These are phyloP conservation scores for Ophiocordyceps camponoti-rufipedis DNA, from an alignment of 2,329 filamentous ascomycete genomes.

Conservation along the genomic window DNA sequence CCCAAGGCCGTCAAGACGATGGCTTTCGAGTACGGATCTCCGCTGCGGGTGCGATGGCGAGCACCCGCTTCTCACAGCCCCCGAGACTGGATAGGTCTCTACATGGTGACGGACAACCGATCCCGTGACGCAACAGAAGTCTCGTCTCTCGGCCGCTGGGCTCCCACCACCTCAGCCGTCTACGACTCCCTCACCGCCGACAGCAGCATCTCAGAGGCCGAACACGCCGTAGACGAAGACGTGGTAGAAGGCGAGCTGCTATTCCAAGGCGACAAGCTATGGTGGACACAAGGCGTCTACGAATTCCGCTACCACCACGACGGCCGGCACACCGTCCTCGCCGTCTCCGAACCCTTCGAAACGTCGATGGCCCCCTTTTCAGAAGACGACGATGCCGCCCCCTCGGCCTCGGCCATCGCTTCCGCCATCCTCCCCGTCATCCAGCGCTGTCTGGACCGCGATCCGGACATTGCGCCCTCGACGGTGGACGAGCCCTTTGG, in stretches of 20 bases:
- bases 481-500: slow-evolving; percentile 71
- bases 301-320: slow-evolving; percentile 96
- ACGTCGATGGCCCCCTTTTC: slow-evolving; percentile 70
- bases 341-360: slow-evolving; percentile 85
- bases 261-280: slow-evolving; percentile 84
- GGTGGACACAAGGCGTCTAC: slow-evolving; percentile 93
- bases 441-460: slow-evolving; percentile 80
- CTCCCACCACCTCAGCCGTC: slow-evolving; percentile 56
- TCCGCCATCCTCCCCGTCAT: slow-evolving; percentile 63
- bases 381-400: slow-evolving; percentile 47
- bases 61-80: slow-evolving; percentile 76
- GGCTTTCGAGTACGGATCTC: slow-evolving; percentile 74
- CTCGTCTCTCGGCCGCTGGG: slow-evolving; percentile 76
- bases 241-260: slow-evolving; percentile 43
- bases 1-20: slow-evolving; percentile 56
- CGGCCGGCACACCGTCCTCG: slow-evolving; percentile 83
- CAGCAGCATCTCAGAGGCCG: slow-evolving; percentile 53
- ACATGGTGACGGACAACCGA: slow-evolving; percentile 87
- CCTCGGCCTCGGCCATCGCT: slow-evolving; percentile 55
- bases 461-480: slow-evolving; percentile 76
- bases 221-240: slow-evolving; percentile 35
- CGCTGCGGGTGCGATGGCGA: slow-evolving; percentile 78
- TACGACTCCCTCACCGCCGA: slow-evolving; percentile 65
- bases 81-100: slow-evolving; percentile 89
- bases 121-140: slow-evolving; percentile 72